phyloP scores from a whole-genome alignment of 306 rosid genomes.

The Ormosia emarginata region DNA sequence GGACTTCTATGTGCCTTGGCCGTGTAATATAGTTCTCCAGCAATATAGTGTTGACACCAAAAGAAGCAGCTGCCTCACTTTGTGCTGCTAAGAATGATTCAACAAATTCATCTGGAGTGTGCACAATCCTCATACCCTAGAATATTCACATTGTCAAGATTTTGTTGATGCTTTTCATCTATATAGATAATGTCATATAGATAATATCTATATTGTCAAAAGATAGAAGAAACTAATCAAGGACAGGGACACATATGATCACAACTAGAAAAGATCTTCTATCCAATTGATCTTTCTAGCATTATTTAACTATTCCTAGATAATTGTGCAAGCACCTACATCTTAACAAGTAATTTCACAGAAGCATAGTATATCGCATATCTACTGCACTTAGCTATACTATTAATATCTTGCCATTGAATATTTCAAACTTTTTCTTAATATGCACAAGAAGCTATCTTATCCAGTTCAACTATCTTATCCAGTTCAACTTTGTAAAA shows the following conservation, averaged over 20 bases:
- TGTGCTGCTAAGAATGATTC: too few relatives aligned
- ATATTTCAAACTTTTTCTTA: not conserved
- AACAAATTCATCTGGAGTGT: too few relatives aligned
- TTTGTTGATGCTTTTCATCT: too few relatives aligned
- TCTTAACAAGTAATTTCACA: not conserved
- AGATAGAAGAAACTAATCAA: slow-evolving; percentile 2
- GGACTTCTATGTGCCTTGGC: too few relatives aligned
- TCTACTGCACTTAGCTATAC: not conserved
- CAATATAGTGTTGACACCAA: too few relatives aligned
- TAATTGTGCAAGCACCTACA: not conserved
- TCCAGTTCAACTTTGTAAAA: slow-evolving; percentile 78
- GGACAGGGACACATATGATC: not conserved
- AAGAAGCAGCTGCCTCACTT: too few relatives aligned
- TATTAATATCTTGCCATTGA: not conserved
- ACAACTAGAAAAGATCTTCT: not conserved
- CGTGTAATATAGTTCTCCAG: too few relatives aligned
- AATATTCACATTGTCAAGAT: too few relatives aligned
- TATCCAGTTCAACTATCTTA: slow-evolving; percentile 53
- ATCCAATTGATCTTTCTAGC: slow-evolving; percentile 6
- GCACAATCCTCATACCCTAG: too few relatives aligned
- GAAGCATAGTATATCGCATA: not conserved
- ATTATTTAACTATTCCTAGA: not conserved
- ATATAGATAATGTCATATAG: too few relatives aligned
- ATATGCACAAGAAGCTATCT: not conserved
- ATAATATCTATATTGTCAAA: too few relatives aligned